Evolutionary conservation across 768 basidiomycete species (phyloP), one percentile per base, ranked within the genome.

Genomic region (Tulasnella calospora): DNA sequence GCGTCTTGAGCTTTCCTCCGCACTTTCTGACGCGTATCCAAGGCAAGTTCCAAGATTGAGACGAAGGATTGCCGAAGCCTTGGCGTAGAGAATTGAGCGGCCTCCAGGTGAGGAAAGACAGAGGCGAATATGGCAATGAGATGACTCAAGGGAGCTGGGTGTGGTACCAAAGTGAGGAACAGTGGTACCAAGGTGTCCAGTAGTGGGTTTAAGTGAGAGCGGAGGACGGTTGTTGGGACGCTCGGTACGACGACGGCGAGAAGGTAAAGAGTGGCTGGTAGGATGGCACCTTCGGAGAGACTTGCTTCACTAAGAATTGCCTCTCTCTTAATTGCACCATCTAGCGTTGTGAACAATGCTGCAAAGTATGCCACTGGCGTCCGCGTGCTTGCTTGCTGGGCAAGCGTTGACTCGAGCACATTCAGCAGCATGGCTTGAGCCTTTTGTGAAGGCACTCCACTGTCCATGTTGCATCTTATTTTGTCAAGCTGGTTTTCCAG

Each of bases 301-400:
- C 84, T 81, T 3, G 83, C 81, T 23, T 82, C 80, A 79, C 81
- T 84, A 85, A 78, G 86, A 84, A 81, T 82, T 83, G 76, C 83
- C 88, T 91, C 85, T 90, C 81, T 82, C 46, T 76, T 90, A 35
- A 95, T 84, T 15, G 92, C 90, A 79, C 92, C 90, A 82, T 94
- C 92, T 40, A 97, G 88, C 10, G 94, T 92, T 17, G 94, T 95
- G 72, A 94, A 86, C 79, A 97, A 87, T 3, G 93, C 92, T n/a
- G 95, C 94, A 84, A 96, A 98, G 86, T 98, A 99, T 40, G 98
- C 97, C 0, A 95, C 95, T 9, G 96, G 88, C 10, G 92, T 88
- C 55, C 86, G 85, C 75, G 92, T 90, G 10, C 91, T 87, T 79
- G 86, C 86, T 81, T 92, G 91, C 81, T 94, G 92, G 81, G 87